A percentile compares a stretch with the other conserved stretches of the same genome.
Evolutionary conservation across 805 yeast species (phyloP).

Genomic region (Candida railenensis): DNA sequence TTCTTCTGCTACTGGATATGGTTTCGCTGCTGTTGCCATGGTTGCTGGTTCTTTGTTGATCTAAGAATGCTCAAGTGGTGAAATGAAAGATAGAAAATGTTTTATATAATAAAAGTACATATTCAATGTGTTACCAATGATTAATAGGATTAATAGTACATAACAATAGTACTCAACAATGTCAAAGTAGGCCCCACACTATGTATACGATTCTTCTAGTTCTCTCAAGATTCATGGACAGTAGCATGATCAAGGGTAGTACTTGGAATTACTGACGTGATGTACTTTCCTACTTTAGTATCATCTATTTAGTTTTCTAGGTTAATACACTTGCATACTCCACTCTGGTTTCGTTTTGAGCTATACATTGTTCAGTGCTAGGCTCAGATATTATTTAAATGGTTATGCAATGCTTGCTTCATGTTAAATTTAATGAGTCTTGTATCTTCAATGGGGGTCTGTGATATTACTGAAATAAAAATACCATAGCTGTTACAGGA

Average conservation of each 20-base stretch:
- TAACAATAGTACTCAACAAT: background rate
- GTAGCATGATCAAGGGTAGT: too few species aligned
- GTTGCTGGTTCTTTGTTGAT: constrained; percentile 14
- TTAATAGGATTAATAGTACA: background rate
- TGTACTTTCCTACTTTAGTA: too few species aligned
- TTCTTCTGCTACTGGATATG: constrained; percentile 7
- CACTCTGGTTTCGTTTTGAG: too few species aligned
- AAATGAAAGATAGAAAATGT: too few species aligned
- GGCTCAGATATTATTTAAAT: background rate
- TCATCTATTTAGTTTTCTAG: too few species aligned
- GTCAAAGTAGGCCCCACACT: background rate
- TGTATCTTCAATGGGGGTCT: background rate
- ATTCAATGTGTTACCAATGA: too few species aligned
- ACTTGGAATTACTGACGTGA: too few species aligned
- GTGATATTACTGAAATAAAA: constrained; percentile 1
- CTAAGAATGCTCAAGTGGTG: constrained; percentile 7
- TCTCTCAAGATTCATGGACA: too few species aligned
- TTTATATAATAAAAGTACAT: background rate
- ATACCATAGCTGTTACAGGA: background rate
- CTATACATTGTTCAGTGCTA: too few species aligned
- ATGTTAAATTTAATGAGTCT: constrained; percentile 5
- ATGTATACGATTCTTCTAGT: too few species aligned
- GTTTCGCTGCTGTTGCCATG: constrained; percentile 13
- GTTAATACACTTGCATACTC: too few species aligned
- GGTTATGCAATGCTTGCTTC: background rate